Base-by-base conservation (phyloP, 345 rosid genomes). In the Nasturtium officinale region DNA sequence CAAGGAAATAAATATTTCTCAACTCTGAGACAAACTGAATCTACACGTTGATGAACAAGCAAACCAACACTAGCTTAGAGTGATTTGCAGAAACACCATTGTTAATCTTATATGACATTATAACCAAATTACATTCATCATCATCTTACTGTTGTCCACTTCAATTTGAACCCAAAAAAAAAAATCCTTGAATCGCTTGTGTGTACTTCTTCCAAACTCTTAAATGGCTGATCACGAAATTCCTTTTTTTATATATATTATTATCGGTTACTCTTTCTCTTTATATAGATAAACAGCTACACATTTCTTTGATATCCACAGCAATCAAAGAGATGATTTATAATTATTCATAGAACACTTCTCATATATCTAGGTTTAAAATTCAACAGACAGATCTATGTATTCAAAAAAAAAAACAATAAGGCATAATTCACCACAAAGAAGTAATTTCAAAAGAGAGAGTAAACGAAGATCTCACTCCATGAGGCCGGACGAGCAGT, bases 381-480 rank as follows among this genome's bases (percentile, higher is more conserved):
- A 65, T 37, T 38, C n/a, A 58, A 59, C 13, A 62, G 12, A 59
- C 66, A 69, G 76, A 76, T 76, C 71, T 62, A 23, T 5, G 37
- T 47, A 66, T 26, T 9, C 2, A 30, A 6, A 38, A 16, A 17
- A 12, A 17, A 26, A 16, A 17, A 12, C 11, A 26, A 51, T 0
- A 59, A 55, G 29, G 56, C 48, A 67, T 16, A 61, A 54, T 61
- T 61, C 63, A 68, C 53, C 72, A 65, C 62, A 65, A 61, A 66
- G 9, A 29, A 53, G 61, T 43, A 37, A 67, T 1, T 25, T 0
- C 47, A 30, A 72, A 48, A 60, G 55, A 21, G 33, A 53, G 50
- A 61, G 69, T 7, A 67, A 29, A n/a, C 42, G 64, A 65, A 43
- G 73, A 75, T 83, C 87, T 85, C 81, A 93, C 93, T 79, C 67